phyloP scores from a whole-genome alignment of 1,139 yeast species.

The Candida buenavistaensis region DNA sequence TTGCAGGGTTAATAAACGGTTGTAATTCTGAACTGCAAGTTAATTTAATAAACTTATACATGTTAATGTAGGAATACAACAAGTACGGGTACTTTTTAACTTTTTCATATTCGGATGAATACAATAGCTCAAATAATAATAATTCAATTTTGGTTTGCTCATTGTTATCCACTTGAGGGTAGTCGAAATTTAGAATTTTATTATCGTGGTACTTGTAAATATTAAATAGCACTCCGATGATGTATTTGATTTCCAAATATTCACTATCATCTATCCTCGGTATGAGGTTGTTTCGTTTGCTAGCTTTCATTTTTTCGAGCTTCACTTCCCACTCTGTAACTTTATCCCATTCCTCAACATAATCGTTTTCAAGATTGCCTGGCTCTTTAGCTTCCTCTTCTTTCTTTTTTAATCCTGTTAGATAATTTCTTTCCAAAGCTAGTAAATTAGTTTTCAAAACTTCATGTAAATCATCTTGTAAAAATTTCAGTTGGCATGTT shows the following conservation, averaged over 20 bases:
- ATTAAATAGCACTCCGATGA: conserved; percentile 31
- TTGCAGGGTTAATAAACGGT: conserved; percentile 36
- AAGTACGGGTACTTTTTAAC: conserved; percentile 50
- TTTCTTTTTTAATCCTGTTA: conserved; percentile 23
- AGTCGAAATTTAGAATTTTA: conserved; percentile 6
- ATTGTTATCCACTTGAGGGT: conserved; percentile 9
- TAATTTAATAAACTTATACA: conserved; percentile 51
- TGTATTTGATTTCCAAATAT: conserved; percentile 39
- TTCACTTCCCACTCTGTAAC: conserved; percentile 39
- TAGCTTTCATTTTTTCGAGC: conserved; percentile 24
- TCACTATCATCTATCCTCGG: conserved; percentile 39
- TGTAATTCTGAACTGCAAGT: conserved; percentile 41
- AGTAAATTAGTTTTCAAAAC: conserved; percentile 25
- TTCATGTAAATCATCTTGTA: conserved; percentile 21
- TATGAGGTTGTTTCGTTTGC: conserved; percentile 27
- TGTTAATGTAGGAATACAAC: conserved; percentile 48
- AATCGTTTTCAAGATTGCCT: conserved; percentile 17
- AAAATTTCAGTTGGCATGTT: conserved; percentile 41
- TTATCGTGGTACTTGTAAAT: conserved; percentile 16
- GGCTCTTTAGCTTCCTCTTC: conserved; percentile 20
- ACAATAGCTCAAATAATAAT: conserved; percentile 44
- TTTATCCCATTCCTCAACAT: conserved; percentile 27
- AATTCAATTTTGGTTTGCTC: conserved; percentile 22
- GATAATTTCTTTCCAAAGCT: conserved; percentile 26
- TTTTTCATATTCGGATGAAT: conserved; percentile 56